Conservation (phyloP, 306 rosid species). For the Trichosanthes truncata region DNA sequence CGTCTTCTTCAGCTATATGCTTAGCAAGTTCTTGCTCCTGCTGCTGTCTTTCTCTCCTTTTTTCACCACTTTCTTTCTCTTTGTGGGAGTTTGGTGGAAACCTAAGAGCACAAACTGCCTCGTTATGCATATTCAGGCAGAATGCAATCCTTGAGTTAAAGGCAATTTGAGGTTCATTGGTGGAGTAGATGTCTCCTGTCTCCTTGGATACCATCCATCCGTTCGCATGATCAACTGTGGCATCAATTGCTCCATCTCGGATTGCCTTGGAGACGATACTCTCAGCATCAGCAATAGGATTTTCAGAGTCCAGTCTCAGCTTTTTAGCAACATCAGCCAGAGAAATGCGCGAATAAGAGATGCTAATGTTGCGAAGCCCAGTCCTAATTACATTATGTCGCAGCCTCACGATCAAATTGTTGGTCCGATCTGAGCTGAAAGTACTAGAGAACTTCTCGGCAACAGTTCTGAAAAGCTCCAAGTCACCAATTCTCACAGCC, state of each 20-base stretch:
- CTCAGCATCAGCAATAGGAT: constrained; percentile 52
- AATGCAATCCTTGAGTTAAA: constrained; percentile 91
- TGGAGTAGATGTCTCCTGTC: constrained; percentile 87
- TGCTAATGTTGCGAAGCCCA: constrained; percentile 91
- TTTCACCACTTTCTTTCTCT: constrained; percentile 49
- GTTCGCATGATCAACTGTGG: constrained; percentile 59
- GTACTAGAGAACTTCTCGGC: constrained; percentile 79
- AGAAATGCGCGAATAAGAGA: constrained; percentile 90
- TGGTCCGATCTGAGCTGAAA: constrained; percentile 76
- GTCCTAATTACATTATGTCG: constrained; percentile 96
- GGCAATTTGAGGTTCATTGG: constrained; percentile 85
- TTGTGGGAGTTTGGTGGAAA: constrained; percentile 44
- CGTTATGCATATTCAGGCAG: constrained; percentile 93
- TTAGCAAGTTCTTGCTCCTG: constrained; percentile 52
- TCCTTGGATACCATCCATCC: constrained; percentile 95
- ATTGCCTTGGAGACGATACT: constrained; percentile 97
- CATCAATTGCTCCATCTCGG: constrained; percentile 69
- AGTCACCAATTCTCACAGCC: constrained; percentile 98
- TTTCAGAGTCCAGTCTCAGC: constrained; percentile 68
- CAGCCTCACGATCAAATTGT: constrained; percentile 90
- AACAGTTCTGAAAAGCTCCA: constrained; percentile 83
- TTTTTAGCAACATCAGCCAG: constrained; percentile 87
- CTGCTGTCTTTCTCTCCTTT: constrained; percentile 44
- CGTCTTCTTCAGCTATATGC: constrained; percentile 47
- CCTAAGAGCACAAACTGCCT: constrained; percentile 70